phyloP scores from a whole-genome alignment of 805 yeast genomes.

The Ogataea dorogensis region DNA sequence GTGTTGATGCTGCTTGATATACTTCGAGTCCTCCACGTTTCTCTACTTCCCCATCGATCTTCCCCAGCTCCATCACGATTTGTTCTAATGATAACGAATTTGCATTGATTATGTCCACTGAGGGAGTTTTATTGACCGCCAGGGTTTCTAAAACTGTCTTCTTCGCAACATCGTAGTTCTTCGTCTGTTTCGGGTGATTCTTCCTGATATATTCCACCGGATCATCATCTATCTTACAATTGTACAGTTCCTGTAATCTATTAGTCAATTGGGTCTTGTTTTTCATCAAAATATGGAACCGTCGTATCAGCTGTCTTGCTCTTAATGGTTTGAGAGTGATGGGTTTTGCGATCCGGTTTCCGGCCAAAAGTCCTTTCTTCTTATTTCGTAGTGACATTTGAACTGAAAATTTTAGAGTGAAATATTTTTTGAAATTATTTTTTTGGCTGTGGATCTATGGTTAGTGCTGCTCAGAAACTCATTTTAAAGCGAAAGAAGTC shows the following conservation, averaged over 20 bases:
- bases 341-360: conserved; percentile 40
- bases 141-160: conserved; percentile 13
- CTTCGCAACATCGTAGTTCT: conserved; percentile 14
- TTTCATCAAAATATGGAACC: conserved; percentile 72
- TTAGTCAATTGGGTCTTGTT: conserved; percentile 30
- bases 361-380: conserved; percentile 29
- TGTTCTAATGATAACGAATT: conserved; percentile 7
- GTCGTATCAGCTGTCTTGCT: conserved; percentile 72
- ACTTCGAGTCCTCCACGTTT: conserved; percentile 72
- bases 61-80: conserved; percentile 41
- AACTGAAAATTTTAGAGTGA: conserved; percentile 1
- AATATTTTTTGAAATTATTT: conserved; percentile 4
- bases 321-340: conserved; percentile 59
- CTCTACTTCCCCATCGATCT: conserved; percentile 59
- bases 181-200: neutral
- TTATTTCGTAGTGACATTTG: conserved; percentile 1
- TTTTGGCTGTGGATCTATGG: conserved; percentile 18
- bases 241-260: conserved; percentile 7
- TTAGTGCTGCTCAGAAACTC: conserved; percentile 15
- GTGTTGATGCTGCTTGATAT: conserved; percentile 82
- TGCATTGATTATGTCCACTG: conserved; percentile 13
- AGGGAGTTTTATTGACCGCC: conserved; percentile 28
- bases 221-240: conserved; percentile 4
- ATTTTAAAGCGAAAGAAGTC: conserved; percentile 19
- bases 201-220: neutral